These are phyloP conservation scores for Ogataea kodamae DNA, from an alignment of 805 yeast genomes.

Conservation along the genomic window DNA sequence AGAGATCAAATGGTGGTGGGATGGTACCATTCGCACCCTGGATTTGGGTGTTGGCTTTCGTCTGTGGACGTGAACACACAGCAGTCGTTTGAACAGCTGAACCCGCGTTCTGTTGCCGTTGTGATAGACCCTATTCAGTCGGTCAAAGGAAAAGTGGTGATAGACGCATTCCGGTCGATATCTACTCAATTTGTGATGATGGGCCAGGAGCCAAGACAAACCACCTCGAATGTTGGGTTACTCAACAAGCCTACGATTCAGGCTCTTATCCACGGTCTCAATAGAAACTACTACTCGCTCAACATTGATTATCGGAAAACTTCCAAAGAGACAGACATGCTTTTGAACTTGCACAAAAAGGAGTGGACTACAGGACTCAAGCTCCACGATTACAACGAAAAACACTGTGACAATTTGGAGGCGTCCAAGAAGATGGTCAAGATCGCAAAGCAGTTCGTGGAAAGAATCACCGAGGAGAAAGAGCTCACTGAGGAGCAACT, in stretches of 20 bases:
- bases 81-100: conserved; percentile 94
- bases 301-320: conserved; percentile 95
- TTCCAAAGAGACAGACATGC: conserved; percentile 87
- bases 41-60: conserved; percentile 99
- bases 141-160: conserved; percentile 97
- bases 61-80: conserved; percentile 97
- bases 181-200: conserved; percentile 84
- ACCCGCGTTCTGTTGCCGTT: conserved; percentile 95
- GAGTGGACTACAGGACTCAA: conserved; percentile 93
- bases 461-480: conserved; percentile 88
- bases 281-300: conserved; percentile 93
- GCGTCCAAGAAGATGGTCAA: conserved; percentile 78
- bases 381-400: conserved; percentile 69
- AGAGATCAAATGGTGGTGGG: conserved; percentile 99
- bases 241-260: conserved; percentile 95
- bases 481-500: conserved; percentile 84
- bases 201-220: conserved; percentile 97
- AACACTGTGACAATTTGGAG: conserved; percentile 71
- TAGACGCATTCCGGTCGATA: conserved; percentile 95
- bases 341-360: conserved; percentile 87
- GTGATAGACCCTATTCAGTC: conserved; percentile 98
- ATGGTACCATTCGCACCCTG: conserved; percentile 99
- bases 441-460: conserved; percentile 85
- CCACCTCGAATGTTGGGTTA: conserved; percentile 93
- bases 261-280: conserved; percentile 93